phyloP scores from a whole-genome alignment of 2,329 filamentous ascomycete species.

The Epichloe sylvatica region DNA sequence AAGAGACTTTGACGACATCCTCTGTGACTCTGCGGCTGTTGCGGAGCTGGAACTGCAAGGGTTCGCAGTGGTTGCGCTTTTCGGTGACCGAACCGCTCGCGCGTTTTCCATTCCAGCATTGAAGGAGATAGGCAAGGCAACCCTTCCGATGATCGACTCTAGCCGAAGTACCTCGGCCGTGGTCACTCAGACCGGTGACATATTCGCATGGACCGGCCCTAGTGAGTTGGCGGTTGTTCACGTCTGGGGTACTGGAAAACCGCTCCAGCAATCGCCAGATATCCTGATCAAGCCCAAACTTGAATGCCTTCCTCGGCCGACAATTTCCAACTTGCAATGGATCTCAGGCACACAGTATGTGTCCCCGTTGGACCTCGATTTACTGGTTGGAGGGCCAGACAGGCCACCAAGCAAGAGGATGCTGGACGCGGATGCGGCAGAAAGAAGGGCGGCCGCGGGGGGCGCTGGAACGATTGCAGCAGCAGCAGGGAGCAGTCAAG shows the following conservation, averaged over 20 bases:
- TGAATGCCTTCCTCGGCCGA: conserved; percentile 64
- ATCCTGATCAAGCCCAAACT: conserved; percentile 66
- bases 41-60: conserved; percentile 62
- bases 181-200: conserved; percentile 64
- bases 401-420: conserved; percentile 80
- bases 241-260: conserved; percentile 64
- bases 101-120: conserved; percentile 79
- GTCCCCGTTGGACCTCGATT: conserved; percentile 72
- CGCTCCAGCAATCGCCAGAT: conserved; percentile 51
- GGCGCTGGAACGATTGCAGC: conserved; percentile 16
- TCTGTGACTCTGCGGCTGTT: conserved; percentile 71
- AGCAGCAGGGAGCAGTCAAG: conserved; percentile 23
- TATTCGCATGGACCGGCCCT: conserved; percentile 79
- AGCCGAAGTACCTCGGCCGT: conserved; percentile 54
- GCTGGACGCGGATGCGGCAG: conserved; percentile 63
- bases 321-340: conserved; percentile 93
- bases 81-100: conserved; percentile 66
- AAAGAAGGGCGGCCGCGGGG: conserved; percentile 45
- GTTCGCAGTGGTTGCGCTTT: conserved; percentile 68
- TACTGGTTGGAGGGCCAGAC: conserved; percentile 79
- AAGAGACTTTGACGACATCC: conserved; percentile 68
- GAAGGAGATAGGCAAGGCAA: conserved; percentile 62
- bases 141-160: conserved; percentile 58
- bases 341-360: conserved; percentile 89
- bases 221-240: conserved; percentile 74